Evolutionary conservation across 768 basidiomycete species (phyloP).

Genomic region (Paxillus ammoniavirescens): DNA sequence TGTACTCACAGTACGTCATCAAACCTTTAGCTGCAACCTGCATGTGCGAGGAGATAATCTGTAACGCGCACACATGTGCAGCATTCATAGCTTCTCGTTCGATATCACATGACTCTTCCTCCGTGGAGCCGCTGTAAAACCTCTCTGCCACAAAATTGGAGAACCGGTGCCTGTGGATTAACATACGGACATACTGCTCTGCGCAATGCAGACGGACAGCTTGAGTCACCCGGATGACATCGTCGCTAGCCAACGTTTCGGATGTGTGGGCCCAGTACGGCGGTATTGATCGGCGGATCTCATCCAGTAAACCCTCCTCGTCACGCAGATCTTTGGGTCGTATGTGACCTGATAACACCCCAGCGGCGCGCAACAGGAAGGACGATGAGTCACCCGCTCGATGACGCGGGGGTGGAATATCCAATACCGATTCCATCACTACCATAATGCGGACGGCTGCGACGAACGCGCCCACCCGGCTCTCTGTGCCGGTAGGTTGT

Average conservation of each 20-base stretch:
- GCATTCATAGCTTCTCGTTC: constrained; percentile 79
- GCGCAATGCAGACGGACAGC: constrained; percentile 83
- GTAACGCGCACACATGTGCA: constrained; percentile 74
- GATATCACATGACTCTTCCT: constrained; percentile 59
- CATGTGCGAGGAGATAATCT: constrained; percentile 79
- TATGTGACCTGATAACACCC: constrained; percentile 60
- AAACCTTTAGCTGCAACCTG: constrained; percentile 84
- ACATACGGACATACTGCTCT: constrained; percentile 82
- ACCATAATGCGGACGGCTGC: constrained; percentile 76
- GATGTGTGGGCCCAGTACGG: constrained; percentile 77
- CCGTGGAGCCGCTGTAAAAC: constrained; percentile 41
- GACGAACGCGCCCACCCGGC: constrained; percentile 80
- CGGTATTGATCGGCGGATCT: constrained; percentile 70
- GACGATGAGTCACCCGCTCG: constrained; percentile 61
- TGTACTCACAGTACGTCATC: constrained; percentile 88
- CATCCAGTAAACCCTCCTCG: constrained; percentile 79
- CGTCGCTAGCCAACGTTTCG: constrained; percentile 79
- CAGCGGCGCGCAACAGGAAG: constrained; percentile 74
- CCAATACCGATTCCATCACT: constrained; percentile 85
- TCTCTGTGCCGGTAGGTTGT: constrained; percentile 71
- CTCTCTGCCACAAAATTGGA: constrained; percentile 74
- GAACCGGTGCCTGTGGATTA: constrained; percentile 88
- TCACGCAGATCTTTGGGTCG: constrained; percentile 69
- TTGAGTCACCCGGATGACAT: constrained; percentile 88
- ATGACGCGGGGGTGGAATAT: constrained; percentile 67